Base-by-base conservation (phyloP, 116 monocot species). In the Zostera marina region DNA sequence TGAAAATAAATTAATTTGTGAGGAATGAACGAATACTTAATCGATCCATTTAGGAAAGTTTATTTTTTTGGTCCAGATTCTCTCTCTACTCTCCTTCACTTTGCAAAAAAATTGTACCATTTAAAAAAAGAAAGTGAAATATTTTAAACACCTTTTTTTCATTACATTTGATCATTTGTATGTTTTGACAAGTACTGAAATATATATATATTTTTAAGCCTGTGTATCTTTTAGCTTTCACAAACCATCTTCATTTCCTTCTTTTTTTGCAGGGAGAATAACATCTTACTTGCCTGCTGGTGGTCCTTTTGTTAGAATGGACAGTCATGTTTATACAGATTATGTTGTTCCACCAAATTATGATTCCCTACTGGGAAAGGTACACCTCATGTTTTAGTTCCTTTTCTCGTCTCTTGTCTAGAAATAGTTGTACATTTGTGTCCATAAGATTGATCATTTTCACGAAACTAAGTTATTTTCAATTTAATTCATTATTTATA, bases 291-390 rank as follows among this genome's bases (percentile, higher is more conserved):
- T 93, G 68, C 88, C 93, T 45, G 72, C 93, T 48, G 93, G 93
- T 40, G 93, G 93, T 47, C 93, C 93, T 54, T 93, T 93, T 71
- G 88, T 88, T 24, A 74, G 93, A 66, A 93, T 93, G 93, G 93
- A 93, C 49, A 93, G 93, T 72, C 93, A 93, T 68, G 68, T 93
- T 66, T 93, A 93, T 81, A 88, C 84, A 49, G 88, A 79, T 42
- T 93, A 93, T 66, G 93, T 93, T 32, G 93, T 93, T 65, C 93
- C 93, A 41, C 93, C 93, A 14, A 93, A 84, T 66, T 93, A 93
- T 60, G 93, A 93, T 68, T 93, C 93, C 12, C 72, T 93, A 21
- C 68, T 93, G 49, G 93, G 84, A 72, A 93, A 93, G 88, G 93
- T 88, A 32, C 11, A 9, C 20, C 20, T 44, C 1, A 5, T 22